Conservation (phyloP, 129 eudicot genomes). For the carrot (Daucus carota) region DH1_v3.0 NC_030381.2:53121001-53121500, state of each 20-base stretch:
- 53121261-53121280: background rate
- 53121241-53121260: background rate
- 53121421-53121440: background rate
- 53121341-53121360: background rate
- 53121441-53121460: background rate
- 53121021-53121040: background rate
- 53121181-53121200: background rate
- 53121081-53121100: background rate
- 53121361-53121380: background rate
- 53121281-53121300: too few species aligned
- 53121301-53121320: too few species aligned
- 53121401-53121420: background rate
- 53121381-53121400: background rate
- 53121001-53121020: too few species aligned
- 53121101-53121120: too few species aligned
- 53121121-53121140: too few species aligned
- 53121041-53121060: background rate
- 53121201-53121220: background rate
- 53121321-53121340: background rate
- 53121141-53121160: background rate
- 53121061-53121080: background rate
- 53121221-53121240: background rate
- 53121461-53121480: background rate
- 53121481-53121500: background rate
- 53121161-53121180: background rate